A percentile compares a stretch with the other conserved stretches of the same genome.
Conservation (phyloP, 1,284 basidiomycete genomes). For the Kalmanozyma brasiliensis region DNA sequence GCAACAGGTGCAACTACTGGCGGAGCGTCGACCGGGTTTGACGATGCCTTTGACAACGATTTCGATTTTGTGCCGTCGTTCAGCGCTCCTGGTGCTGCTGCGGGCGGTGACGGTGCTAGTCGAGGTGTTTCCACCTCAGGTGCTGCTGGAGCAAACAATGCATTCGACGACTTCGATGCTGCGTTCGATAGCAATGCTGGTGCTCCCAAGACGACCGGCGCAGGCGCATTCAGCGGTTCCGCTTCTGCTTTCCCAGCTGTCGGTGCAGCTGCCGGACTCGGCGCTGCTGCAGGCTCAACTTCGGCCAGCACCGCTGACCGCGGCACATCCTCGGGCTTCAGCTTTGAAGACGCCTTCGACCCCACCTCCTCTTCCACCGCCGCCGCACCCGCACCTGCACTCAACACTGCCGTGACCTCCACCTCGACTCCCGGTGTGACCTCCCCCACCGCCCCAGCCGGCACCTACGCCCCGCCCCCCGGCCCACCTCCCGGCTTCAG, state of each 20-base stretch:
- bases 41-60: conserved; percentile 62
- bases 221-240: conserved; percentile 2
- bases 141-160: conserved; percentile 11
- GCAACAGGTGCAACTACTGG: neutral
- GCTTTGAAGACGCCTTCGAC: conserved; percentile 61
- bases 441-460: conserved; percentile 18
- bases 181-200: conserved; percentile 40
- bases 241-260: conserved; percentile 12
- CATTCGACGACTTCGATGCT: conserved; percentile 59
- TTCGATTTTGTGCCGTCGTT: conserved; percentile 65
- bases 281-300: conserved; percentile 3
- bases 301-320: conserved; percentile 13
- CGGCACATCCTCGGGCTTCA: conserved; percentile 47
- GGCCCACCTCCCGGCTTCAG: conserved; percentile 45
- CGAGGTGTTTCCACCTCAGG: conserved; percentile 1
- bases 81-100: conserved; percentile 21
- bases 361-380: conserved; percentile 17
- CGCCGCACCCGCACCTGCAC: conserved; percentile 6
- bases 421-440: conserved; percentile 4
- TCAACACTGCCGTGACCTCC: neutral
- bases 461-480: conserved; percentile 46
- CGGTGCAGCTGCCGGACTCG: conserved; percentile 13
- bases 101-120: neutral
- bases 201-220: neutral
- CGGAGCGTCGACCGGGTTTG: conserved; percentile 40